These are phyloP conservation scores for Parietichytrium sp. DNA, from an alignment of 108 stramenopile genomes.

Conservation along the genomic window DNA sequence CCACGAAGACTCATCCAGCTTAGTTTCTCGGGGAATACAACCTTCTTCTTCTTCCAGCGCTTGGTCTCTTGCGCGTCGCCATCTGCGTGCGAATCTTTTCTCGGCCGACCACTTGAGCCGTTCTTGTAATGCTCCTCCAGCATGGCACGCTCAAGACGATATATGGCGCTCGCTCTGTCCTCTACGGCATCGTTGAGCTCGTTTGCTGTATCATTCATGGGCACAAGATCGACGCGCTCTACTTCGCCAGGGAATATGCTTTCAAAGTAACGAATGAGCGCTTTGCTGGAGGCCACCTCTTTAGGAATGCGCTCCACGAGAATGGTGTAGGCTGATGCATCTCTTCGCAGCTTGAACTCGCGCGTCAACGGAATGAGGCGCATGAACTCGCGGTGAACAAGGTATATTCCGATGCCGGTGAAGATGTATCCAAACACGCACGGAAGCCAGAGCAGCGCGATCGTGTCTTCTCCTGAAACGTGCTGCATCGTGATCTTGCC, in stretches of 20 bases:
- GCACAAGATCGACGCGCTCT: not conserved
- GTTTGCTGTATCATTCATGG: not conserved
- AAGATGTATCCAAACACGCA: conserved; percentile 32
- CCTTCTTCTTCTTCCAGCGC: not conserved
- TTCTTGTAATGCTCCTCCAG: not conserved
- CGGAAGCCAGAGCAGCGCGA: not conserved
- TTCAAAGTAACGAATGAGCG: conserved; percentile 19
- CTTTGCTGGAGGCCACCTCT: not conserved
- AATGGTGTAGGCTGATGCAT: not conserved
- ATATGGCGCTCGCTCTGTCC: not conserved
- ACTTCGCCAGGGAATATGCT: not conserved
- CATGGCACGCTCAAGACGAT: conserved; percentile 19
- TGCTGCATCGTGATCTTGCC: conserved; percentile 6
- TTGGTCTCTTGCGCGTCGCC: not conserved
- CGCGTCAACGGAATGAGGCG: not conserved
- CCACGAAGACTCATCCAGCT: not conserved
- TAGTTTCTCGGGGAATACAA: not conserved
- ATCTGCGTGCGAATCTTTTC: not conserved
- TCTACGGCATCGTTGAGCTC: not conserved
- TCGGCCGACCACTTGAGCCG: not conserved
- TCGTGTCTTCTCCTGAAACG: not conserved
- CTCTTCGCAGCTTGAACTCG: not conserved
- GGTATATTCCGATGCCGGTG: not conserved
- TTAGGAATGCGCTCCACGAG: conserved; percentile 3
- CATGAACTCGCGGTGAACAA: not conserved